A percentile compares a stretch with the other conserved stretches of the same genome.
These are phyloP conservation scores for Eucalyptus curtisii DNA, from an alignment of 345 rosid genomes.

Conservation along the genomic window DNA sequence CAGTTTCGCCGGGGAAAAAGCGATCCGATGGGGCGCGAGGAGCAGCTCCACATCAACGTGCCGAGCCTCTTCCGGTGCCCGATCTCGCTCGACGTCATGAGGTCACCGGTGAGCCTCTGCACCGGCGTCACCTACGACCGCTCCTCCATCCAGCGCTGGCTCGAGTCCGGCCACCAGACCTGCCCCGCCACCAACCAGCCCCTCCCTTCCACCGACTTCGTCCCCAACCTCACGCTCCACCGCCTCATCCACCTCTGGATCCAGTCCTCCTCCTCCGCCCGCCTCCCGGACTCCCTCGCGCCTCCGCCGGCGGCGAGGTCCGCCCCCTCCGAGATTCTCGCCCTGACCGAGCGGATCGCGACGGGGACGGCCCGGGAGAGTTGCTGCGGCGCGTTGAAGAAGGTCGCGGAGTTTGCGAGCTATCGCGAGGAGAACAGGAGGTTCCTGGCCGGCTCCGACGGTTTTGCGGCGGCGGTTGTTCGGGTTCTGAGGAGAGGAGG, in stretches of 20 bases:
- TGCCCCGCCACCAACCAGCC: slow-evolving; percentile 97
- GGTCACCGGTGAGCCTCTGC: slow-evolving; percentile 84
- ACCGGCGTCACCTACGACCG: slow-evolving; percentile 97
- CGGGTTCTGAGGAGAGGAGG: slow-evolving; percentile 3
- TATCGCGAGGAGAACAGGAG: slow-evolving; percentile 46
- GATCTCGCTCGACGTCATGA: slow-evolving; percentile 82
- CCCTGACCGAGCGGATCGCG: background rate
- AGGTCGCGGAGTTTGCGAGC: slow-evolving; percentile 27
- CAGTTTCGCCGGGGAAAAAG: background rate
- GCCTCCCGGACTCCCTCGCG: background rate
- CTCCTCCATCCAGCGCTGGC: slow-evolving; percentile 76
- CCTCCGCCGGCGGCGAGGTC: slow-evolving; percentile 4
- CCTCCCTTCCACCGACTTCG: slow-evolving; percentile 54
- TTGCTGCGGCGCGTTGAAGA: slow-evolving; percentile 5
- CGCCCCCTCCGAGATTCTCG: background rate
- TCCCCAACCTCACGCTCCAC: slow-evolving; percentile 73
- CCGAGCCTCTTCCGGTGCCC: slow-evolving; percentile 45
- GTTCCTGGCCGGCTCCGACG: slow-evolving; percentile 34
- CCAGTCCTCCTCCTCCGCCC: slow-evolving; percentile 64
- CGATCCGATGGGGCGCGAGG: slow-evolving; percentile 13
- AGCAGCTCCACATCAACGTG: slow-evolving; percentile 22
- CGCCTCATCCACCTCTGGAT: slow-evolving; percentile 49
- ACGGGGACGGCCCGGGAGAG: background rate
- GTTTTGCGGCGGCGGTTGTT: slow-evolving; percentile 37
- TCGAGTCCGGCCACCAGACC: slow-evolving; percentile 76